Evolutionary conservation across 73 alveolate species (phyloP).

Genomic region (Paramecium octaurelia): DNA sequence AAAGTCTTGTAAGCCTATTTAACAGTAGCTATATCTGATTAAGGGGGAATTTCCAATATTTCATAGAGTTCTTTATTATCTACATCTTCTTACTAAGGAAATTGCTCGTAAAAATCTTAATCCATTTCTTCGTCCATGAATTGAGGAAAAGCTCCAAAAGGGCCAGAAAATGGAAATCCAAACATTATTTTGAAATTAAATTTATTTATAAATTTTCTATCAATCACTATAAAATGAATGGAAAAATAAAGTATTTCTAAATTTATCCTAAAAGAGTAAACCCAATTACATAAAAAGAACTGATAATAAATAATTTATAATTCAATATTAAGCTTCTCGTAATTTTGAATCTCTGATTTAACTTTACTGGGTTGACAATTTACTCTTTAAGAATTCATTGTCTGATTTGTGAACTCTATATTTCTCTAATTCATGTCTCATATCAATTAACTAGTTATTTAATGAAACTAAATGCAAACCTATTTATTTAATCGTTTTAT

Average conservation of each 20-base stretch:
- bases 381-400: neutral
- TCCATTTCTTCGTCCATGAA: neutral
- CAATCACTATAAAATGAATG: neutral
- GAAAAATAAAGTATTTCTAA: neutral
- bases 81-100: neutral
- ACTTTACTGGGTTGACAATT: neutral
- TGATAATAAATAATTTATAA: no score
- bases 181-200: neutral
- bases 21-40: slow-evolving; percentile 63
- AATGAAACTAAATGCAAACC: neutral
- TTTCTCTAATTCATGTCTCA: neutral
- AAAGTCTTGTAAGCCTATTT: slow-evolving; percentile 68
- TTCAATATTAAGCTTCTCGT: neutral
- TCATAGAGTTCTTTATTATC: slow-evolving; percentile 26
- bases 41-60: neutral
- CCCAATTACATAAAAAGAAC: neutral
- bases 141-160: neutral
- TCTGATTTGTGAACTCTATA: neutral
- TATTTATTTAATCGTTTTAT: neutral
- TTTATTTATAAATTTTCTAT: neutral
- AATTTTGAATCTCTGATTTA: neutral
- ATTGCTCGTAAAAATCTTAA: neutral
- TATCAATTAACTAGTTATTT: neutral
- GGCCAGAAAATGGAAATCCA: slow-evolving; percentile 15
- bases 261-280: neutral